Conservation (phyloP, 768 basidiomycete species). For the Psilocybe cyanescens region DNA sequence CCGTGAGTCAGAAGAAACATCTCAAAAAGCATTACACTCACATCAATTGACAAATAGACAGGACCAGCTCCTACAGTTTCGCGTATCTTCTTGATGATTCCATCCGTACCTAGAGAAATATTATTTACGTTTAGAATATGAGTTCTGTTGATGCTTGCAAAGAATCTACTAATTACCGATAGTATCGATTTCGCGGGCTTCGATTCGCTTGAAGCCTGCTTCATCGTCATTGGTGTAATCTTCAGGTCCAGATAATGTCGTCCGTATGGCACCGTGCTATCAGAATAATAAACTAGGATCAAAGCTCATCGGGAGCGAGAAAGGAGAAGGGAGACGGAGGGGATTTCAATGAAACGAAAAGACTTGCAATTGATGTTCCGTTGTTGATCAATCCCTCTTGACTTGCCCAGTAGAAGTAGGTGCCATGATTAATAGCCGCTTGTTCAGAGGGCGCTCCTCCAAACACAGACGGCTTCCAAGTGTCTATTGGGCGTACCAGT, state of each 20-base stretch:
- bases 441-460: conserved; percentile 74
- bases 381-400: conserved; percentile 81
- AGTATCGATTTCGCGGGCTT: conserved; percentile 84
- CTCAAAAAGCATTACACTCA: conserved; percentile 32
- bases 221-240: conserved; percentile 81
- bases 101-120: conserved; percentile 56
- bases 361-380: conserved; percentile 84
- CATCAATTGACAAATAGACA: conserved; percentile 81
- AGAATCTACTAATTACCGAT: conserved; percentile 50
- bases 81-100: conserved; percentile 82
- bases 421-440: conserved; percentile 84
- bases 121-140: neutral
- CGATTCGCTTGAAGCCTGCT: conserved; percentile 82
- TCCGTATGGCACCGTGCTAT: conserved; percentile 87
- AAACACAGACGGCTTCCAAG: conserved; percentile 77
- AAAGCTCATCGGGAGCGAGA: conserved; percentile 39
- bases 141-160: neutral
- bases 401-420: conserved; percentile 90
- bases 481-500: conserved; percentile 43
- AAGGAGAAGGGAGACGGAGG: conserved; percentile 22
- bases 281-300: conserved; percentile 74
- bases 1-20: neutral
- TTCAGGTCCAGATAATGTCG: conserved; percentile 75
- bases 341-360: conserved; percentile 30
- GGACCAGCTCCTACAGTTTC: conserved; percentile 75